These are phyloP conservation scores for Teunomyces tritomae DNA, from an alignment of 805 yeast species.

Conservation along the genomic window DNA sequence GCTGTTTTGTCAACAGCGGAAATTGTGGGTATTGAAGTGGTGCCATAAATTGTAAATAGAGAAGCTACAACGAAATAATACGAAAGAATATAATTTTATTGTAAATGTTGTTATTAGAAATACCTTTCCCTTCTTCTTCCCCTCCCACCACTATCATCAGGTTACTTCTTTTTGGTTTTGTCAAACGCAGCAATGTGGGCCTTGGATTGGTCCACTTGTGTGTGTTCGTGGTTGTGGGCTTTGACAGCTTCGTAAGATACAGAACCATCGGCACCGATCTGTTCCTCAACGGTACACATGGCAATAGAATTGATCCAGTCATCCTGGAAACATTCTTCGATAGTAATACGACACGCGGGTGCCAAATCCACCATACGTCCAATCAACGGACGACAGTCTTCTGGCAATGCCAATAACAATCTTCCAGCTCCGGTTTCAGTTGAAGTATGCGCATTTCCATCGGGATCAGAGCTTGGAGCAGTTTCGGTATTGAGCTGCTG, in stretches of 20 bases:
- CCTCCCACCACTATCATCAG: too few relatives aligned
- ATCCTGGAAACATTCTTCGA: slow-evolving; percentile 75
- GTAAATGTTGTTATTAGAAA: too few relatives aligned
- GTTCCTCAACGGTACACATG: slow-evolving; percentile 64
- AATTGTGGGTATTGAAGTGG: slow-evolving; percentile 82
- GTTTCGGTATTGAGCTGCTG: slow-evolving; percentile 14
- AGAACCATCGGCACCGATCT: slow-evolving; percentile 35
- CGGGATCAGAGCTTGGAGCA: slow-evolving; percentile 12
- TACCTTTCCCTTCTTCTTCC: too few relatives aligned
- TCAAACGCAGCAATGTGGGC: slow-evolving; percentile 95
- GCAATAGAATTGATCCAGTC: slow-evolving; percentile 62
- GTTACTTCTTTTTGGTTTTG: slow-evolving; percentile 68
- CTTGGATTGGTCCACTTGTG: slow-evolving; percentile 86
- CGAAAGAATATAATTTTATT: too few relatives aligned
- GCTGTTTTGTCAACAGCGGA: slow-evolving; percentile 86
- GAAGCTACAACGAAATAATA: neutral
- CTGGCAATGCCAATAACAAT: slow-evolving; percentile 66
- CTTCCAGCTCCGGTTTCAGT: slow-evolving; percentile 70
- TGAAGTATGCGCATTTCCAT: slow-evolving; percentile 56
- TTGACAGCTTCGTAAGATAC: slow-evolving; percentile 36
- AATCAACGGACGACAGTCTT: slow-evolving; percentile 63
- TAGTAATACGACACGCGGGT: slow-evolving; percentile 80
- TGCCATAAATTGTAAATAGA: slow-evolving; percentile 41
- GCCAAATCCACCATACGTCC: slow-evolving; percentile 80
- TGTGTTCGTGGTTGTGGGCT: slow-evolving; percentile 71